These are phyloP conservation scores for Kondoa subrosea DNA, from an alignment of 768 basidiomycete species.

Conservation along the genomic window DNA sequence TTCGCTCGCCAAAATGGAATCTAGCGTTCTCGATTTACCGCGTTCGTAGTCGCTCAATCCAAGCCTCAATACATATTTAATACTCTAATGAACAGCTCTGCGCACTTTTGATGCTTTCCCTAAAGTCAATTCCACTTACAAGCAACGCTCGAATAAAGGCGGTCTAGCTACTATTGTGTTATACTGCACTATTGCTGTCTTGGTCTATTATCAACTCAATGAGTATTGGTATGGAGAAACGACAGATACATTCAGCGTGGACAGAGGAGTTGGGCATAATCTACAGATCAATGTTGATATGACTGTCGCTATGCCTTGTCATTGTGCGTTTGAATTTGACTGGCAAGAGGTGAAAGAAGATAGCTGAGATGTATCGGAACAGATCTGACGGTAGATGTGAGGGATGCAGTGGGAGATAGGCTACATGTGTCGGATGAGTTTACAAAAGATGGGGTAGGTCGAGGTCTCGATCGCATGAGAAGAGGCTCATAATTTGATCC, in stretches of 20 bases:
- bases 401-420: constrained; percentile 86
- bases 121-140: constrained; percentile 66
- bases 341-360: too few species aligned
- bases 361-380: constrained; percentile 16
- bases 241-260: constrained; percentile 74
- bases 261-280: constrained; percentile 43
- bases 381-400: constrained; percentile 75
- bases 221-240: constrained; percentile 92
- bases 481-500: constrained; percentile 8
- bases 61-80: background rate
- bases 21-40: too few species aligned
- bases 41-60: background rate
- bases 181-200: constrained; percentile 45
- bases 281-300: constrained; percentile 83
- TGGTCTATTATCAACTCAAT: constrained; percentile 71
- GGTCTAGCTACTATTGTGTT: constrained; percentile 67
- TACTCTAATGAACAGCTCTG: constrained; percentile 28
- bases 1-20: too few species aligned
- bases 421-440: constrained; percentile 64
- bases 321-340: constrained; percentile 44
- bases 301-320: constrained; percentile 81
- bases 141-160: constrained; percentile 55
- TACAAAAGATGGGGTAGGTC: constrained; percentile 62
- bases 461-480: background rate
- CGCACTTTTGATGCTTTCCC: constrained; percentile 72